These are phyloP conservation scores for Ostreobium quekettii DNA, from an alignment of 139 green algal species.

Conservation along the genomic window DNA sequence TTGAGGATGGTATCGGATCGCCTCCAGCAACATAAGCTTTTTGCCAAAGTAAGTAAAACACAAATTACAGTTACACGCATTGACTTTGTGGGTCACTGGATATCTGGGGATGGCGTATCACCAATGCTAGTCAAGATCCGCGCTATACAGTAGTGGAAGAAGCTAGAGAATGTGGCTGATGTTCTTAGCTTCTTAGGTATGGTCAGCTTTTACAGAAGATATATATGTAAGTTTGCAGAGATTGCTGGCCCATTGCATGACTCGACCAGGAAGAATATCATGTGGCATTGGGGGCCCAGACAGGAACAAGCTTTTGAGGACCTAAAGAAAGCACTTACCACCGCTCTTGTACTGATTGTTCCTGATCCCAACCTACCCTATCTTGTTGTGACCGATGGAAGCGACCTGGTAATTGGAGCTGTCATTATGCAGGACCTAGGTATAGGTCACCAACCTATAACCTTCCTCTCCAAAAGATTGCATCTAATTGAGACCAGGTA, in stretches of 20 bases:
- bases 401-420: not conserved
- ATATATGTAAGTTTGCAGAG: not conserved
- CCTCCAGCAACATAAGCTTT: conserved; percentile 32
- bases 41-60: conserved; percentile 38
- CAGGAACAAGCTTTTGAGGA: conserved; percentile 14
- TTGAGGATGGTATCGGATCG: conserved; percentile 24
- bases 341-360: not conserved
- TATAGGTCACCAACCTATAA: not conserved
- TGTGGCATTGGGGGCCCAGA: not conserved
- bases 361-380: conserved; percentile 5
- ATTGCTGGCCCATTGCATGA: not conserved
- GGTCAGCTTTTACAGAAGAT: conserved; percentile 1
- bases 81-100: conserved; percentile 36
- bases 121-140: conserved; percentile 24
- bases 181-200: conserved; percentile 8
- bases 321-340: conserved; percentile 11
- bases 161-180: not conserved
- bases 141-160: conserved; percentile 22
- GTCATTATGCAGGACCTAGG: not conserved
- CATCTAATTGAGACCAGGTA: not conserved
- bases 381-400: conserved; percentile 1
- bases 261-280: not conserved
- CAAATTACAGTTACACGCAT: conserved; percentile 22
- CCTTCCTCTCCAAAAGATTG: conserved; percentile 6
- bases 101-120: conserved; percentile 23